Evolutionary conservation across 768 basidiomycete genomes (phyloP), one percentile per base, ranked within the genome.

Genomic region (Trametes villosa): DNA sequence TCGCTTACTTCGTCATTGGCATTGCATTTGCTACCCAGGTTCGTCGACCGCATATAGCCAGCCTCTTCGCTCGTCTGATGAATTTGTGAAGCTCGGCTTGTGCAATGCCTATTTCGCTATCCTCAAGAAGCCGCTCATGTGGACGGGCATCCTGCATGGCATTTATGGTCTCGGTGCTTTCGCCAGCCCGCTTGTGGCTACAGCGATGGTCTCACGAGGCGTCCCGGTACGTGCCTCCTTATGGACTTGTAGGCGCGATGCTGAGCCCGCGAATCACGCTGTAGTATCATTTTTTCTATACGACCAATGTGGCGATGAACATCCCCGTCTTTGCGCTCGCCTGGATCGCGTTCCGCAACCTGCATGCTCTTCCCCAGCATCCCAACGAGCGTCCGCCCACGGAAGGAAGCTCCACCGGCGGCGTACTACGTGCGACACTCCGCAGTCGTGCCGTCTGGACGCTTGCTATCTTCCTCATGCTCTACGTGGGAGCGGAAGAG

Each of bases 401-500:
- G 17, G 60, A 62, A 20, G 52, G n/a, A 3, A n/a, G 45, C 22
- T 47, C 46, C 20, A 52, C 22, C 3, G 20, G 33, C 20, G 36
- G 34, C 24, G 48, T 24, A 15, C 44, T 68, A 20, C 48, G 59
- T 8, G 66, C 65, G 4, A 65, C 64, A 0, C 60, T 70, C 20
- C 63, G 62, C 47, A 72, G 64, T 38, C 63, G 65, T 12, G 54
- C 65, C 9, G 71, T 72, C 5, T 72, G 71, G 71, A 68, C 68
- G 15, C 59, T 70, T 6, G 54, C 69, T 1, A 67, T 69, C 11
- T 72, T 72, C 52, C 58, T 72, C 13, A 67, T 70, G 64, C 60
- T 68, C 24, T 72, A 72, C 38, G 69, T 69, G 1, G 71, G 71
- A 53, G 49, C 68, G 9, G 70, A 71, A 31, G 70, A 71, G 48